Percentiles rank a stretch among this genome's conserved stretches.
Conservation (phyloP, 1,284 basidiomycete species). For the Neolentinus lepideus region DNA sequence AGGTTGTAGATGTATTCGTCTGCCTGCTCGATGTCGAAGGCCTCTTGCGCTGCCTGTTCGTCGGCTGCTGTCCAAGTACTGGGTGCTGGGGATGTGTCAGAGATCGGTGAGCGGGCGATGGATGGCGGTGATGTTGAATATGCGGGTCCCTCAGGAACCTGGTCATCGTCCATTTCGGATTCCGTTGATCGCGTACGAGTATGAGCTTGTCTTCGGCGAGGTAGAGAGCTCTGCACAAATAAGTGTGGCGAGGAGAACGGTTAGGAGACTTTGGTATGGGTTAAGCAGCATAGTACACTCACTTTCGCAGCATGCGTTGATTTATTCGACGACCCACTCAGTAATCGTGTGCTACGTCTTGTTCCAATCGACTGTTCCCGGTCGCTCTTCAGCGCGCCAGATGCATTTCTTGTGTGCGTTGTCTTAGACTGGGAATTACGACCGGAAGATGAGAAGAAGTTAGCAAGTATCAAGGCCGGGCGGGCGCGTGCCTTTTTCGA, state of each 20-base stretch:
- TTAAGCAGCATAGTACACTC: constrained; percentile 4
- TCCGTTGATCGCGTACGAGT: constrained; percentile 52
- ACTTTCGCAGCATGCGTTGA: constrained; percentile 31
- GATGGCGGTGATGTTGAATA: constrained; percentile 56
- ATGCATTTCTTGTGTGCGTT: constrained; percentile 46
- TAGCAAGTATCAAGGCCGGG: constrained; percentile 72
- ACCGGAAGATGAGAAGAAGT: constrained; percentile 74
- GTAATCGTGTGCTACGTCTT: constrained; percentile 62
- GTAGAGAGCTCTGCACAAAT: constrained; percentile 26
- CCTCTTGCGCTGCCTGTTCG: constrained; percentile 63
- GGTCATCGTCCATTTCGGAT: constrained; percentile 63
- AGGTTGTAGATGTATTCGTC: constrained; percentile 81
- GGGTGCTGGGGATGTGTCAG: constrained; percentile 53
- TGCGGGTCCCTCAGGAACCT: constrained; percentile 30
- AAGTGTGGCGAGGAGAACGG: constrained; percentile 22
- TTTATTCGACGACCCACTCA: constrained; percentile 47
- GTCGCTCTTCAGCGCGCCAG: constrained; percentile 39
- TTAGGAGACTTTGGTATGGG: too few relatives aligned
- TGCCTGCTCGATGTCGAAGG: constrained; percentile 63
- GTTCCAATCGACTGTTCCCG: constrained; percentile 33
- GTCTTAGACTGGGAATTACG: constrained; percentile 60
- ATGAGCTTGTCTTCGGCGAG: constrained; percentile 48
- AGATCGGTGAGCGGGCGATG: constrained; percentile 49
- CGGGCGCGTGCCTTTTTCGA: constrained; percentile 80
- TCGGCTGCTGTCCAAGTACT: constrained; percentile 50